phyloP scores from a whole-genome alignment of 495 filamentous ascomycete genomes.

The Talaromyces proteolyticus region DNA sequence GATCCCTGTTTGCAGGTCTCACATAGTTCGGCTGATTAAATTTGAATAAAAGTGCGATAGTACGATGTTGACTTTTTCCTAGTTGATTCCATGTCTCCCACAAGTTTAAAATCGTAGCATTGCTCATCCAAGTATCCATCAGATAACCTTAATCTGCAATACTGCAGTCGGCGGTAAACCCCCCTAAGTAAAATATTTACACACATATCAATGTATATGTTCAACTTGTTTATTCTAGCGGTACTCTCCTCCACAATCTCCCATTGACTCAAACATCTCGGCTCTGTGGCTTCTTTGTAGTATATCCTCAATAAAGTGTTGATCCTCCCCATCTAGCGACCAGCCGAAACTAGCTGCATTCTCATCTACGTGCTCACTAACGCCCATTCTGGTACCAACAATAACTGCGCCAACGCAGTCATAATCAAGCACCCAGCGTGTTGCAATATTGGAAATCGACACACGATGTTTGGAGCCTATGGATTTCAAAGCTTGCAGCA shows the following conservation, averaged over 20 bases:
- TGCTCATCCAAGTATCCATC: no score
- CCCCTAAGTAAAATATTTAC: no score
- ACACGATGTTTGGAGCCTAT: slow-evolving; percentile 22
- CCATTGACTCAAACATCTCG: slow-evolving; percentile 28
- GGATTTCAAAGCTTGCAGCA: slow-evolving; percentile 18
- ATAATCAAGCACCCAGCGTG: slow-evolving; percentile 35
- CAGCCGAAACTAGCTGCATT: slow-evolving; percentile 27
- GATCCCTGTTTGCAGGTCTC: no score
- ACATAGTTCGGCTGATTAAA: no score
- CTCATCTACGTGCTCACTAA: slow-evolving; percentile 27
- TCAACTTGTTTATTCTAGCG: no score
- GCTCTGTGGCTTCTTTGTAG: slow-evolving; percentile 10
- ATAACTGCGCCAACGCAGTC: slow-evolving; percentile 34
- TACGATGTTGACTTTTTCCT: no score
- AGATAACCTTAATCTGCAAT: no score
- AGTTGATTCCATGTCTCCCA: no score
- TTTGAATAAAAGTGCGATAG: no score
- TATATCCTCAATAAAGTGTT: slow-evolving; percentile 15
- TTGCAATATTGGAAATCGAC: slow-evolving; percentile 26
- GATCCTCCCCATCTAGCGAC: slow-evolving; percentile 19
- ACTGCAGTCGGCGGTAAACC: no score
- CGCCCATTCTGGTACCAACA: slow-evolving; percentile 30
- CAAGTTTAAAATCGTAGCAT: no score
- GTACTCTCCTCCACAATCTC: slow-evolving; percentile 39
- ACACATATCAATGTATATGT: no score